A percentile compares a stretch with the other conserved stretches of the same genome.
These are phyloP conservation scores for Noccaea caerulescens DNA, from an alignment of 345 rosid genomes.

Conservation along the genomic window DNA sequence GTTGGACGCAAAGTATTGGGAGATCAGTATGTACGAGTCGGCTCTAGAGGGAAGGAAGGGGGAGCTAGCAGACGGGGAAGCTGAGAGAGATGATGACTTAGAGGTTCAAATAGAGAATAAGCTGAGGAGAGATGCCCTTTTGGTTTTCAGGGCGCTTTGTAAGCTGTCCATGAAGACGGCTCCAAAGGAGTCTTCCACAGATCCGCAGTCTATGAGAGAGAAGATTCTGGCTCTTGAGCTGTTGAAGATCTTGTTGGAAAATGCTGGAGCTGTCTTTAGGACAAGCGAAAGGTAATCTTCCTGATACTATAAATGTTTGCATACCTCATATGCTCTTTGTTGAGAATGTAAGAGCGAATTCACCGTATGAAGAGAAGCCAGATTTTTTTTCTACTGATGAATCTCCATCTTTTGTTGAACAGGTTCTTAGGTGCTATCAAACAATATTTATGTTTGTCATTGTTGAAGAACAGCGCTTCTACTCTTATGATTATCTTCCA, in stretches of 20 bases:
- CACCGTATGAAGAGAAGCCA: background rate
- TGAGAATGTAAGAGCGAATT: conserved; percentile 1
- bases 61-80: conserved; percentile 79
- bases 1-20: conserved; percentile 99
- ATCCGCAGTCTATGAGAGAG: conserved; percentile 94
- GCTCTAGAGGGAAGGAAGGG: conserved; percentile 97
- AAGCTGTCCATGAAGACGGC: conserved; percentile 97
- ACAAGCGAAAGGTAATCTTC: conserved; percentile 87
- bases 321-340: conserved; percentile 29
- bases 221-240: conserved; percentile 96
- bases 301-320: background rate
- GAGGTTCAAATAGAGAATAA: conserved; percentile 99
- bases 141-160: conserved; percentile 96
- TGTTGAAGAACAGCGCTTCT: conserved; percentile 96
- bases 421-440: conserved; percentile 96
- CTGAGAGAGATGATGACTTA: conserved; percentile 82
- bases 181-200: conserved; percentile 81
- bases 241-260: conserved; percentile 94
- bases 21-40: conserved; percentile 97
- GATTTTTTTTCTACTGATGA: conserved; percentile 27
- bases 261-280: conserved; percentile 96
- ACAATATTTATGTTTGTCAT: conserved; percentile 87
- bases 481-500: conserved; percentile 95
- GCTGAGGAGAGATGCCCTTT: conserved; percentile 91
- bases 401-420: conserved; percentile 46